Conservation (phyloP, 2,329 filamentous ascomycete genomes). For the Phialocephala sp. region DNA sequence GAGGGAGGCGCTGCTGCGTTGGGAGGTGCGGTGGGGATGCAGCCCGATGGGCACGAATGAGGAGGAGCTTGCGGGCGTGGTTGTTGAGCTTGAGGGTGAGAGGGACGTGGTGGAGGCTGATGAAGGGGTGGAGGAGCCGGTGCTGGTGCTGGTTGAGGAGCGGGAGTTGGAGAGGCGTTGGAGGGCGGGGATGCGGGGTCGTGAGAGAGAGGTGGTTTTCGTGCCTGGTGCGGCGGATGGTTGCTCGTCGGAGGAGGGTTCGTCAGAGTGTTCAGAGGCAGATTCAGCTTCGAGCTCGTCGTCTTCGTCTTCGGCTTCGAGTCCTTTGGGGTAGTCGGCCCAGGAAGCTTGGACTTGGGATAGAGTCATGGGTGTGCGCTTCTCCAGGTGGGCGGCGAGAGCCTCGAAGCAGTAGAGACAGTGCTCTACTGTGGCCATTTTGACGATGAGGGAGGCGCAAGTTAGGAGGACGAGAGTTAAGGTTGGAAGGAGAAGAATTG, state of each 20-base stretch:
- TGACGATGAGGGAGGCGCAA: conserved; percentile 8
- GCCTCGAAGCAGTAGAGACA: conserved; percentile 94
- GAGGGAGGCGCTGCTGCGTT: conserved; percentile 37
- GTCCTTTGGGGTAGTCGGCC: conserved; percentile 45
- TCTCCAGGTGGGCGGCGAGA: conserved; percentile 76
- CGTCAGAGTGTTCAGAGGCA: conserved; percentile 7
- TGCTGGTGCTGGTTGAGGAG: conserved; percentile 11
- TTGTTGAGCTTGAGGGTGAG: conserved; percentile 44
- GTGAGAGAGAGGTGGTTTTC: conserved; percentile 22
- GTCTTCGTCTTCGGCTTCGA: conserved; percentile 49
- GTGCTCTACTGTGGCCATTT: conserved; percentile 85
- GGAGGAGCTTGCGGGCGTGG: conserved; percentile 53
- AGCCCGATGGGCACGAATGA: conserved; percentile 37
- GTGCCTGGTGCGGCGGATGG: neutral
- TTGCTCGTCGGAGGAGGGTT: conserved; percentile 8
- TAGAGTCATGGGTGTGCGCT: conserved; percentile 70
- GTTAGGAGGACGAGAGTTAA: neutral
- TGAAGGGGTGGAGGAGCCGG: conserved; percentile 27
- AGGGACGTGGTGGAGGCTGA: conserved; percentile 31
- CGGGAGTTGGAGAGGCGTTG: conserved; percentile 26
- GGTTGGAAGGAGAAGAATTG: neutral
- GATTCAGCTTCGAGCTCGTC: conserved; percentile 22
- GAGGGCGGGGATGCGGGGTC: conserved; percentile 27
- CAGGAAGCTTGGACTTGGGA: conserved; percentile 72
- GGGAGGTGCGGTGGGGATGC: conserved; percentile 32